phyloP scores from a whole-genome alignment of 2,329 filamentous ascomycete species.

The Hirsutella minnesotensis region DNA sequence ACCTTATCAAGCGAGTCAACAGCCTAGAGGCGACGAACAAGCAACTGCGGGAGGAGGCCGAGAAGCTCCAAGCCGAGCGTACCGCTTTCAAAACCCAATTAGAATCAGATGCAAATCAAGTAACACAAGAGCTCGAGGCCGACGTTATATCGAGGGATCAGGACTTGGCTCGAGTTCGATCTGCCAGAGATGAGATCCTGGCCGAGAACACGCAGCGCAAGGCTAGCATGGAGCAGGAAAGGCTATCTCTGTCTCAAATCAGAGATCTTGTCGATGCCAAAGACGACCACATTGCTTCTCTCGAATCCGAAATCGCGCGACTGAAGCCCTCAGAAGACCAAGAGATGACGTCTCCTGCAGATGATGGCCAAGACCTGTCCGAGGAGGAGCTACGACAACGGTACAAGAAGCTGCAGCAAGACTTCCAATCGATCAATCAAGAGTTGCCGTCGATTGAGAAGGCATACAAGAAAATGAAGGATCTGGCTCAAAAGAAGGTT shows the following conservation, averaged over 20 bases:
- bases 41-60: slow-evolving; percentile 71
- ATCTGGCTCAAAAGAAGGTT: slow-evolving; percentile 76
- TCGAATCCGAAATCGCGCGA: slow-evolving; percentile 75
- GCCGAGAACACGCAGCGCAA: slow-evolving; percentile 75
- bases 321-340: slow-evolving; percentile 40
- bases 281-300: slow-evolving; percentile 64
- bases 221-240: slow-evolving; percentile 65
- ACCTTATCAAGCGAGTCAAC: slow-evolving; percentile 85
- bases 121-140: slow-evolving; percentile 67
- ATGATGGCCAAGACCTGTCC: slow-evolving; percentile 45
- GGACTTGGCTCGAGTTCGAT: slow-evolving; percentile 76
- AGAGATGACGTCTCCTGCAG: slow-evolving; percentile 29
- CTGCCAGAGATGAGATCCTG: slow-evolving; percentile 71
- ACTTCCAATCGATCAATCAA: slow-evolving; percentile 73
- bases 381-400: slow-evolving; percentile 62
- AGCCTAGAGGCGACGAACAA: slow-evolving; percentile 81
- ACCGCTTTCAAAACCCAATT: slow-evolving; percentile 71
- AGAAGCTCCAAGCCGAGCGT: slow-evolving; percentile 75
- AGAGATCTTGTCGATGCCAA: slow-evolving; percentile 71
- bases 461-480: slow-evolving; percentile 82
- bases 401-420: slow-evolving; percentile 62
- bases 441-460: slow-evolving; percentile 83
- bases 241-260: slow-evolving; percentile 56
- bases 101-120: slow-evolving; percentile 64
- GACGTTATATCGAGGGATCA: slow-evolving; percentile 71